A percentile compares a stretch with the other conserved stretches of the same genome.
phyloP scores from a whole-genome alignment of 192 early-diverging fungal genomes.

The Backusella liffmaniae region DNA sequence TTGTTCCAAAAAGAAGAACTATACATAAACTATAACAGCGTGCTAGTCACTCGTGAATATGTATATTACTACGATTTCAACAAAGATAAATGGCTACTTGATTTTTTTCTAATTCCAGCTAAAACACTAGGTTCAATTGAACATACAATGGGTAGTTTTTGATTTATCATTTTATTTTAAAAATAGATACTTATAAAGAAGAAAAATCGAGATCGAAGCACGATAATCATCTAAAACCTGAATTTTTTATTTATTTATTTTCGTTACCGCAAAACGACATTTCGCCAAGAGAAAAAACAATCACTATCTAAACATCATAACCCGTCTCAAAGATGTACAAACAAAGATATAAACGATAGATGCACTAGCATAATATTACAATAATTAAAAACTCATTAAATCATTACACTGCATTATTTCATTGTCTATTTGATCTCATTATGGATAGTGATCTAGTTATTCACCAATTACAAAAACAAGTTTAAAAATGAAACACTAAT shows the following conservation, averaged over 20 bases:
- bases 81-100: neutral
- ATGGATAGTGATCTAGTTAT: neutral
- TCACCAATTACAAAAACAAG: neutral
- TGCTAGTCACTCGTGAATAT: neutral
- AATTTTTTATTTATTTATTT: neutral
- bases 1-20: neutral
- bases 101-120: neutral
- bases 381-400: neutral
- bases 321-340: neutral
- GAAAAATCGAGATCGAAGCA: neutral
- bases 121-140: neutral
- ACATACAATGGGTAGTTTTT: neutral
- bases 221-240: neutral
- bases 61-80: neutral
- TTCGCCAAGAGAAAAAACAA: neutral
- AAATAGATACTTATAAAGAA: neutral
- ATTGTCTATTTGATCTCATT: neutral
- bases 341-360: neutral
- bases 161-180: neutral
- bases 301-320: neutral
- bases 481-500: neutral
- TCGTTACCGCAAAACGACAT: neutral
- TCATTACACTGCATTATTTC: neutral
- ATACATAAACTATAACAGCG: neutral
- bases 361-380: neutral